A percentile compares a stretch with the other conserved stretches of the same genome.
Conservation (phyloP, 108 stramenopile genomes). For the Schizochytrium sp. region DNA sequence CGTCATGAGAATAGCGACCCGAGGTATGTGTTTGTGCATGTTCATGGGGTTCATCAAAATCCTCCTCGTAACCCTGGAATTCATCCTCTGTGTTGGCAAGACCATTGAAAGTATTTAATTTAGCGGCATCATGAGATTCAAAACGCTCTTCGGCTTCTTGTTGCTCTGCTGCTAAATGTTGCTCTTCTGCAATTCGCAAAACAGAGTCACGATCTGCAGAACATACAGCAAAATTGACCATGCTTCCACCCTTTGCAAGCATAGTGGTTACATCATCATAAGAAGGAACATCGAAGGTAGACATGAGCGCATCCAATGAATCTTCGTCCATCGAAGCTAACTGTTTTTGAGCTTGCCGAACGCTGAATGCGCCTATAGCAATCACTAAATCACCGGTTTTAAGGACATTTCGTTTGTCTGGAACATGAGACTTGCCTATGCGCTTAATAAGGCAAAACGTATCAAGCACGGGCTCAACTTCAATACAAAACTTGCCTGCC, state of each 20-base stretch:
- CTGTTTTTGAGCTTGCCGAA: background rate
- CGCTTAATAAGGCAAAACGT: constrained; percentile 6
- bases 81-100: too few relatives aligned
- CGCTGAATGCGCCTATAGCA: constrained; percentile 13
- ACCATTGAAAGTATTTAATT: background rate
- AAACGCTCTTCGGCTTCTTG: background rate
- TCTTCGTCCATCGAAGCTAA: background rate
- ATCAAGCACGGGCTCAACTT: constrained; percentile 35
- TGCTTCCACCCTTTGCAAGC: background rate
- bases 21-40: too few relatives aligned
- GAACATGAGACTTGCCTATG: constrained; percentile 20
- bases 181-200: background rate
- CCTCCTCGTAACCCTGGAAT: too few relatives aligned
- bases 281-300: background rate
- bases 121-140: background rate
- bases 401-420: background rate
- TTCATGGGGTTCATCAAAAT: too few relatives aligned
- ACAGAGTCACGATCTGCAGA: background rate
- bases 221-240: background rate
- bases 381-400: background rate
- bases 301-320: background rate
- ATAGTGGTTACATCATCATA: background rate
- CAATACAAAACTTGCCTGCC: constrained; percentile 45
- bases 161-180: background rate
- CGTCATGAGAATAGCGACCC: too few relatives aligned